Evolutionary conservation across 768 basidiomycete genomes (phyloP), one percentile per base, ranked within the genome.

Genomic region (Naganishia kalamii): DNA sequence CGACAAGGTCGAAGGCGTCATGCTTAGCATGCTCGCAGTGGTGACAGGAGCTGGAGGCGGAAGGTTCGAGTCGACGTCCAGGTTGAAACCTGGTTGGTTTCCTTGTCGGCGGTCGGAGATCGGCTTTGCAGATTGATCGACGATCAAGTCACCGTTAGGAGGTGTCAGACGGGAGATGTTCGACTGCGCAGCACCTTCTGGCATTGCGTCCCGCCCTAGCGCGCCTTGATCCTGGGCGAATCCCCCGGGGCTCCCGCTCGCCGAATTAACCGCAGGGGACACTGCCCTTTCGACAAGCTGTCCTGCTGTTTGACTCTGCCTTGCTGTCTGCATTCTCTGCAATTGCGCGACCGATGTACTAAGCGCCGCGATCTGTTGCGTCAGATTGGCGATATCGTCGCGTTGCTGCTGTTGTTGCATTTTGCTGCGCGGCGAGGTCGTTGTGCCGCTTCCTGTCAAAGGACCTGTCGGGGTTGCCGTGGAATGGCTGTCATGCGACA

Each of bases 261-360:
- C 1, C 11, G 41, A 21, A 4, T 8, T 40, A 15, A n/a, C 40
- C 2, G 4, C 50, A n/a, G 63, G 51, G 7, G 63, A 25, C 1
- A 25, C 35, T 40, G 40, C 33, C 40, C 40, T 52, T 27, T 41
- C 35, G 17, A 33, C 44, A 59, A n/a, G 37, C 6, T 15, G 32
- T 3, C 25, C 35, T 54, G 44, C n/a, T 15, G 8, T 35, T 43
- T 50, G 37, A 2, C 52, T 54, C 29, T 51, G 48, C 57, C 57
- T 68, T 25, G 23, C 32, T 19, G 52, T 68, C 41, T 77, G 77
- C 40, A 78, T 63, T n/a, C 73, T 60, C 48, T 78, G 77, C n/a
- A 78, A 59, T 62, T 78, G 77, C n/a, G 75, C 73, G 3, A 78
- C 75, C 23, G 69, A 70, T 19, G 77, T 69, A 12, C 74, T 75